phyloP scores from a whole-genome alignment of 2,329 filamentous ascomycete genomes.

The Aspergillus carbonarius region DNA sequence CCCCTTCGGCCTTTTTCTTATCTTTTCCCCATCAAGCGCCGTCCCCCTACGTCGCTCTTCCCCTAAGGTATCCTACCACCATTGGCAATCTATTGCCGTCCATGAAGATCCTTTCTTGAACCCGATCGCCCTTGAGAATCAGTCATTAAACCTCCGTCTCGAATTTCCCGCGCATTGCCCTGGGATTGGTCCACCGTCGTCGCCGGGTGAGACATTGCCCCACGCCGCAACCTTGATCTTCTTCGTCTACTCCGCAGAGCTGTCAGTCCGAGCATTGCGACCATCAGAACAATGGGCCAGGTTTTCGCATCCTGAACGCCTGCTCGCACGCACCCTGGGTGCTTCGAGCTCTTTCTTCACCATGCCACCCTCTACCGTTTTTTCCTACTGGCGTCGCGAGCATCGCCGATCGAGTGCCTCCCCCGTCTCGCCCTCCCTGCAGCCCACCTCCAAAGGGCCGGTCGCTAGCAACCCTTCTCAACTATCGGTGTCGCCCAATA shows the following conservation, averaged over 20 bases:
- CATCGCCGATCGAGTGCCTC: conserved; percentile 37
- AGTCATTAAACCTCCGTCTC: background rate
- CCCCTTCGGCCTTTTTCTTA: background rate
- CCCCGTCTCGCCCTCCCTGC: conserved; percentile 26
- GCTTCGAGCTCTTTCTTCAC: conserved; percentile 13
- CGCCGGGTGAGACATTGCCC: conserved; percentile 11
- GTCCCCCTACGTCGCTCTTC: background rate
- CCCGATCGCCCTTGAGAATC: background rate
- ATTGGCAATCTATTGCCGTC: background rate
- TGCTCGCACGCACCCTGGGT: conserved; percentile 18
- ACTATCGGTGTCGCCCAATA: conserved; percentile 33
- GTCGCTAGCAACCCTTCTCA: conserved; percentile 30
- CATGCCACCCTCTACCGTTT: conserved; percentile 41
- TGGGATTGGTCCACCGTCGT: conserved; percentile 1
- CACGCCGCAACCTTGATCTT: conserved; percentile 9
- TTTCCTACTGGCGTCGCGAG: conserved; percentile 43
- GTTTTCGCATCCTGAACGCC: conserved; percentile 17
- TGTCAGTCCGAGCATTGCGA: background rate
- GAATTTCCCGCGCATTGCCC: background rate
- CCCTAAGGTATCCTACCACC: background rate
- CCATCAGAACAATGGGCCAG: conserved; percentile 11
- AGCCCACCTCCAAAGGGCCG: conserved; percentile 22
- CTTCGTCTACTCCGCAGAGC: background rate
- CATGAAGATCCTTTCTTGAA: background rate
- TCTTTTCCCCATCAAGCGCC: background rate